Percentiles rank a stretch among this genome's conserved stretches.
Conservation (phyloP, 2,329 filamentous ascomycete species). For the Aspergillus amoenus region DNA sequence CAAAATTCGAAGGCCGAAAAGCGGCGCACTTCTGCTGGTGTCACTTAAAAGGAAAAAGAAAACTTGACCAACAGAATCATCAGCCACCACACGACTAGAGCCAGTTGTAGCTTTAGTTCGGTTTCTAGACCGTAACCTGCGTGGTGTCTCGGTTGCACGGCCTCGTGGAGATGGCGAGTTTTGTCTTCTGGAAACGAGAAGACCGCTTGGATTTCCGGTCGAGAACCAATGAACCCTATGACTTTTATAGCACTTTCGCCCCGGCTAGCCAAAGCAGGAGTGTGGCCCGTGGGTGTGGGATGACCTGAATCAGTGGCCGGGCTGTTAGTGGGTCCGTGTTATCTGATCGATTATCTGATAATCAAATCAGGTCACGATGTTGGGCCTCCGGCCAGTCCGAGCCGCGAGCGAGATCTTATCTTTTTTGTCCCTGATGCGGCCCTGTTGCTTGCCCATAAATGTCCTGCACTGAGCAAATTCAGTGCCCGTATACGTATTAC, state of each 20-base stretch:
- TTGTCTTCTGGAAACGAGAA: not conserved
- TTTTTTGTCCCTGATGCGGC: not conserved
- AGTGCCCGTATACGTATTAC: not conserved
- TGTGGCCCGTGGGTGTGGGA: not conserved
- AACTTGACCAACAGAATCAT: not conserved
- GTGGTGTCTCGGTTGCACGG: too few species aligned
- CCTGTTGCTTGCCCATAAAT: too few species aligned
- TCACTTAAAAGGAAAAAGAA: not conserved
- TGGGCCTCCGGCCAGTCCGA: not conserved
- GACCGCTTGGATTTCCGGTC: too few species aligned
- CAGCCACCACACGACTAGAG: not conserved
- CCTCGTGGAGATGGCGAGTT: too few species aligned
- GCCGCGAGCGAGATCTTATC: not conserved
- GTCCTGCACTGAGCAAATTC: too few species aligned
- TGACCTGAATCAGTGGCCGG: not conserved
- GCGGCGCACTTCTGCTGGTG: not conserved
- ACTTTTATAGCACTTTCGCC: too few species aligned
- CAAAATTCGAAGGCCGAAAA: not conserved
- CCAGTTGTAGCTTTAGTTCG: not conserved
- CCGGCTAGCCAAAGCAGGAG: not conserved
- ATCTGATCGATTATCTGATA: slow-evolving; percentile 12
- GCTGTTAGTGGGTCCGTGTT: not conserved
- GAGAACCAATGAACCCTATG: too few species aligned
- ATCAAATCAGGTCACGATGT: not conserved
- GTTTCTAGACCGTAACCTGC: not conserved